Evolutionary conservation across 1,139 yeast species (phyloP), one percentile per base, ranked within the genome.

Genomic region (Scheffersomyces segobiensis): DNA sequence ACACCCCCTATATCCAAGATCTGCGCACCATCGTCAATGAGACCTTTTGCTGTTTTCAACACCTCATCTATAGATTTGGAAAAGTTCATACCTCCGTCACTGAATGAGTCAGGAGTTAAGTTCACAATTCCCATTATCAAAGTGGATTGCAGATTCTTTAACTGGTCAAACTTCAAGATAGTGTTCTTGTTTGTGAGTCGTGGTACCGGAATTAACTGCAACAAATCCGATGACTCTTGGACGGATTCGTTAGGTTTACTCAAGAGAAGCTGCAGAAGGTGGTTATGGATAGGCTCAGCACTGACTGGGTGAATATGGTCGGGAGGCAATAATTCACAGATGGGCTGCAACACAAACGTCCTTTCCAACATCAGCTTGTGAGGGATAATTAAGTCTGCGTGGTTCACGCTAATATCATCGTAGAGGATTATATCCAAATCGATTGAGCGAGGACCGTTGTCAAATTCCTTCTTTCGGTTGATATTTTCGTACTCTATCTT

Each of bases 1-100:
- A 92, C 92, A 1, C 98, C 98, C 7, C 98, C 99, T 59, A 95
- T 83, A 69, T 93, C 99, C 47, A 95, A 79, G 49, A 96, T 90
- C 39, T 80, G 80, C 12, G 86, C 85, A 0, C 93, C 96, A 21
- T 83, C 78, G 0, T 66, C 65, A 8, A 87, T 84, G 71, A 87
- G 80, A 39, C 71, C 62, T 57, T 74, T 68, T 1, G 86, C 83
- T 32, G 76, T 73, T 0, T 76, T 76, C 3, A 83, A 63, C 2
- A 75, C 65, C 3, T 71, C 65, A 3, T 71, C 69, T 5, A 75
- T 71, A 26, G 78, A 65, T 26, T 68, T 67, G 5, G 64, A 61
- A 52, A 56, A 71, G 53, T 71, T 65, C n/a, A 60, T 62, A 0
- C 96, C 93, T 0, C 97, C 98, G 72, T 96, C 99, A 55, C 97